Conservation (phyloP, 495 filamentous ascomycete genomes). For the Penicillium pancosmium region DNA sequence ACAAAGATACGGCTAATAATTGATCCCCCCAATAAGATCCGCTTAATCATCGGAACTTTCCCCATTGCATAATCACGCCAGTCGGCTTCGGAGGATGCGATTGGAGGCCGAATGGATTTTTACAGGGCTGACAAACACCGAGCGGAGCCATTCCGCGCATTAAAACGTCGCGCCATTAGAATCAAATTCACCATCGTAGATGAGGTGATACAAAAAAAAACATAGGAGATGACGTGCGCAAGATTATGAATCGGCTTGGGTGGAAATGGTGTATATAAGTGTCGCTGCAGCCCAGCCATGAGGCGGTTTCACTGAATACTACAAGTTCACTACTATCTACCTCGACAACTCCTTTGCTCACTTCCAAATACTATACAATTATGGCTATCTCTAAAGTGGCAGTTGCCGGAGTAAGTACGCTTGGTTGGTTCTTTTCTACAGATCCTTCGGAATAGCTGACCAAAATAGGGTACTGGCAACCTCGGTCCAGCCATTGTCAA, state of each 20-base stretch:
- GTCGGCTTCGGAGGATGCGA: background rate
- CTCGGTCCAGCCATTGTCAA: conserved; percentile 60
- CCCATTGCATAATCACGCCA: background rate
- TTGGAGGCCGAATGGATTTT: background rate
- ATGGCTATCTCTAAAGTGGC: conserved; percentile 6
- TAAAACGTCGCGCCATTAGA: background rate
- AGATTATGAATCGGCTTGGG: background rate
- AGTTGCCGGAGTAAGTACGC: conserved; percentile 1
- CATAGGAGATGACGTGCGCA: background rate
- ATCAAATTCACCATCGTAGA: background rate
- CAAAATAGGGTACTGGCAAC: conserved; percentile 55
- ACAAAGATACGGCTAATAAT: no score
- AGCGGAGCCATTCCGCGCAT: background rate
- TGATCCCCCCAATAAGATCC: no score
- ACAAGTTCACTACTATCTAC: background rate
- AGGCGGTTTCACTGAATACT: background rate
- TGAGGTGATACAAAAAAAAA: conserved; percentile 1
- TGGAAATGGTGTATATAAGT: no score
- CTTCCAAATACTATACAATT: no score
- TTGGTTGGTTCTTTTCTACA: background rate
- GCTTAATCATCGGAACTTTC: background rate
- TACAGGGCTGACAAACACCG: background rate
- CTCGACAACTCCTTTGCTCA: background rate
- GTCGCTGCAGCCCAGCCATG: no score
- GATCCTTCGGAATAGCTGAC: background rate